Percentiles rank a stretch among this genome's conserved stretches.
phyloP scores from a whole-genome alignment of 2,329 filamentous ascomycete genomes.

The Aphanoascus verrucosus region DNA sequence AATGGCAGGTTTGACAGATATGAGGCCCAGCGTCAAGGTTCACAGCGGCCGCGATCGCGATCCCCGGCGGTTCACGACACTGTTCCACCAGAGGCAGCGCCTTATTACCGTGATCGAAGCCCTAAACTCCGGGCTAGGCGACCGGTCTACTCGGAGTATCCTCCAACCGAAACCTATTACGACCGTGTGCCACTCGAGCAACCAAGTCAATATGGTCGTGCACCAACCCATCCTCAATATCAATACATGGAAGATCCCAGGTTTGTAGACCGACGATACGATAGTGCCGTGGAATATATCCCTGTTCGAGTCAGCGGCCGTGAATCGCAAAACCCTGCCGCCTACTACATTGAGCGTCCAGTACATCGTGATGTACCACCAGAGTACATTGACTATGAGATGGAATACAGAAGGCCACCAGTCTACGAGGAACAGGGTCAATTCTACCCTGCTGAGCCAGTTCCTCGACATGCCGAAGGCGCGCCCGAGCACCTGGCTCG shows the following conservation, averaged over 20 bases:
- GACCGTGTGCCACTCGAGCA: slow-evolving; percentile 16
- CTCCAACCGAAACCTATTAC: slow-evolving; percentile 15
- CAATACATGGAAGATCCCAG: slow-evolving; percentile 21
- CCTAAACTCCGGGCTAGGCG: slow-evolving; percentile 15
- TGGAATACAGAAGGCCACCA: slow-evolving; percentile 16
- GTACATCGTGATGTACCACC: slow-evolving; percentile 16
- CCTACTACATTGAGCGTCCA: slow-evolving; percentile 21
- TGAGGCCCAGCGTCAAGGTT: slow-evolving; percentile 21
- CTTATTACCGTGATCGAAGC: slow-evolving; percentile 22
- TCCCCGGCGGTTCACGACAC: slow-evolving; percentile 20
- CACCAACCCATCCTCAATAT: slow-evolving; percentile 16
- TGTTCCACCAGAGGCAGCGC: slow-evolving; percentile 14
- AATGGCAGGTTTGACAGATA: slow-evolving; percentile 23
- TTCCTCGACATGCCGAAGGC: slow-evolving; percentile 11
- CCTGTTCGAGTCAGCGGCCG: slow-evolving; percentile 19
- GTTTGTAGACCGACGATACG: slow-evolving; percentile 17
- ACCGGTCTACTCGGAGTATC: slow-evolving; percentile 17
- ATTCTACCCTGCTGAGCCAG: slow-evolving; percentile 13
- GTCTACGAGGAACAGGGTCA: slow-evolving; percentile 16
- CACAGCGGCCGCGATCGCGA: slow-evolving; percentile 20
- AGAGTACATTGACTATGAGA: slow-evolving; percentile 18
- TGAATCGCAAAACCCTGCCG: slow-evolving; percentile 15
- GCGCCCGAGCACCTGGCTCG: slow-evolving; percentile 11
- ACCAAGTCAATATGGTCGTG: slow-evolving; percentile 12
- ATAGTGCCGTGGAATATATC: slow-evolving; percentile 21